Evolutionary conservation across 352 stramenopile genomes (phyloP).

Genomic region (Phytophthora citrophthora): DNA sequence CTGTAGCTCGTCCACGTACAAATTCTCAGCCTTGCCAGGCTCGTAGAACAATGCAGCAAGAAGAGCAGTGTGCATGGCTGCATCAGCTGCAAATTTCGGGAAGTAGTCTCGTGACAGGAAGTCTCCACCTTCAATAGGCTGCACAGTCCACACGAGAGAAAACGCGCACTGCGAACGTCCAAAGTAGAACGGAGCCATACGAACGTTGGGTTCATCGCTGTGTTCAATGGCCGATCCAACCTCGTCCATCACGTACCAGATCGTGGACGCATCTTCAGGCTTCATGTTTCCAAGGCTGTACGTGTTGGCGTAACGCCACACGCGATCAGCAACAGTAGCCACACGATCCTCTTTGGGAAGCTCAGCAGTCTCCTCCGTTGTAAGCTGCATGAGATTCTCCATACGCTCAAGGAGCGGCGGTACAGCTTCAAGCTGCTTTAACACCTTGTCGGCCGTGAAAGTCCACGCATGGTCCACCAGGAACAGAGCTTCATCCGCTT

Average conservation of each 20-base stretch:
- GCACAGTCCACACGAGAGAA: slow-evolving; percentile 53
- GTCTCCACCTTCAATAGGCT: slow-evolving; percentile 48
- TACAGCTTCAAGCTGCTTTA: slow-evolving; percentile 37
- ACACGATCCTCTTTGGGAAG: slow-evolving; percentile 35
- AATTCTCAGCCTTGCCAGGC: slow-evolving; percentile 26
- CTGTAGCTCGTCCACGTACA: slow-evolving; percentile 40
- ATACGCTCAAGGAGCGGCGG: slow-evolving; percentile 50
- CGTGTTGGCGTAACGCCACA: slow-evolving; percentile 61
- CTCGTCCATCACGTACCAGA: slow-evolving; percentile 72
- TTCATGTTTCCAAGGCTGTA: slow-evolving; percentile 54
- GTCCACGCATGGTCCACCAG: slow-evolving; percentile 66
- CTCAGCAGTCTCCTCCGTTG: slow-evolving; percentile 19
- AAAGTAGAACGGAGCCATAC: slow-evolving; percentile 65
- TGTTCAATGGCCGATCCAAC: slow-evolving; percentile 64
- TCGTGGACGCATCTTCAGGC: slow-evolving; percentile 47
- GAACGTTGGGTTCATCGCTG: slow-evolving; percentile 45
- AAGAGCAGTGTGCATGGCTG: slow-evolving; percentile 45
- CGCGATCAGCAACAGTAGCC: slow-evolving; percentile 33
- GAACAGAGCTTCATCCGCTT: slow-evolving; percentile 51
- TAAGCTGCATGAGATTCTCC: slow-evolving; percentile 55
- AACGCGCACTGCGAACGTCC: slow-evolving; percentile 48
- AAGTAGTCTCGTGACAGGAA: slow-evolving; percentile 60
- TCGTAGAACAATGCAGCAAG: slow-evolving; percentile 53
- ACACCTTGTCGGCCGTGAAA: slow-evolving; percentile 50
- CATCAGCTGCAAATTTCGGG: slow-evolving; percentile 32